Evolutionary conservation across 495 filamentous ascomycete genomes (phyloP).

Genomic region (Margaritispora aquatica): DNA sequence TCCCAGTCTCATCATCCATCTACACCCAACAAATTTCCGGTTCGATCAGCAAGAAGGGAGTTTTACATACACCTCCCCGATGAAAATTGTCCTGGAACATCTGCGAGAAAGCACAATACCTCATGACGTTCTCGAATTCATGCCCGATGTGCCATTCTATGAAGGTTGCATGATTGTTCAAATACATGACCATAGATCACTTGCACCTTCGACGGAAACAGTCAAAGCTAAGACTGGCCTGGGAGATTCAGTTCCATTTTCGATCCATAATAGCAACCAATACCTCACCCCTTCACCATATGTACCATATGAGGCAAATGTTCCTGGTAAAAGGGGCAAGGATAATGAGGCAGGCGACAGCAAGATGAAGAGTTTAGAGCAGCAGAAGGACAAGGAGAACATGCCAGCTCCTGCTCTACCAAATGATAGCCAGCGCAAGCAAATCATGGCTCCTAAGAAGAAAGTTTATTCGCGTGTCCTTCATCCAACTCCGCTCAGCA

Average conservation of each 20-base stretch:
- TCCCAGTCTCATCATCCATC: slow-evolving; percentile 80
- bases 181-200: slow-evolving; percentile 75
- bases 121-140: slow-evolving; percentile 46
- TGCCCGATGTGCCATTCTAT: slow-evolving; percentile 78
- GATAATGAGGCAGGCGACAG: slow-evolving; percentile 26
- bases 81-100: slow-evolving; percentile 78
- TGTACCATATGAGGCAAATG: slow-evolving; percentile 67
- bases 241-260: slow-evolving; percentile 60
- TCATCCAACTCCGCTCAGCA: slow-evolving; percentile 70
- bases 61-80: slow-evolving; percentile 84
- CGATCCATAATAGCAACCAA: slow-evolving; percentile 84
- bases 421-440: slow-evolving; percentile 40
- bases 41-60: slow-evolving; percentile 93
- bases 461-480: slow-evolving; percentile 76
- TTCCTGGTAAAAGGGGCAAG: slow-evolving; percentile 25
- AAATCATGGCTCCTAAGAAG: slow-evolving; percentile 24
- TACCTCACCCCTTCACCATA: slow-evolving; percentile 84
- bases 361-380: slow-evolving; percentile 29
- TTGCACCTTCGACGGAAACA: slow-evolving; percentile 49
- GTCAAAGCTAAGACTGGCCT: slow-evolving; percentile 49
- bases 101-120: slow-evolving; percentile 40
- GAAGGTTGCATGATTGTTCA: slow-evolving; percentile 94
- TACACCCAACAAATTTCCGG: slow-evolving; percentile 79
- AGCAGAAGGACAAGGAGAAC: slow-evolving; percentile 40
- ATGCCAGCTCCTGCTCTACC: slow-evolving; percentile 42